A percentile compares a stretch with the other conserved stretches of the same genome.
Conservation (phyloP, 768 basidiomycete species). For the Myochromella boudieri region DNA sequence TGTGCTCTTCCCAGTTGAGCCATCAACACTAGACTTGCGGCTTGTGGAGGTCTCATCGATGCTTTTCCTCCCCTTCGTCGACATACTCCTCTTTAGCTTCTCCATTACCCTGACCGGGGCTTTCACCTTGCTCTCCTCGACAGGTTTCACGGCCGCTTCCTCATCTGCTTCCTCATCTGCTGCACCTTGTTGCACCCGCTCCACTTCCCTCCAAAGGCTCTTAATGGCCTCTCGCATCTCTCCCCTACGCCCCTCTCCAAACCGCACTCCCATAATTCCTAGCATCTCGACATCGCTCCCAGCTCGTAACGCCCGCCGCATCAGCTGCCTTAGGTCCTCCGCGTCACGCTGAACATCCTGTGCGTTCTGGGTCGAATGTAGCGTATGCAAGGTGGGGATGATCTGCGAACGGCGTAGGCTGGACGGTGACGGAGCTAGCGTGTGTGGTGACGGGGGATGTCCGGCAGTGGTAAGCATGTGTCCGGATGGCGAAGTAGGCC, state of each 20-base stretch:
- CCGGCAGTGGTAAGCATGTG: not conserved
- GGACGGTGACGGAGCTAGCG: conserved; percentile 5
- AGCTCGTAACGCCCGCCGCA: conserved; percentile 56
- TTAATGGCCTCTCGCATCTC: conserved; percentile 84
- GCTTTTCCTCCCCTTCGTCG: not conserved
- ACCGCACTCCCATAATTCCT: conserved; percentile 58
- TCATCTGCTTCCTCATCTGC: conserved; percentile 14
- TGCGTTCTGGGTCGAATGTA: conserved; percentile 39
- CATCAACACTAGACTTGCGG: conserved; percentile 8
- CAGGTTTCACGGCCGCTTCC: not conserved
- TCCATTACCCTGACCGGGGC: not conserved
- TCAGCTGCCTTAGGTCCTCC: conserved; percentile 54
- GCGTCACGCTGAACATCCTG: conserved; percentile 53
- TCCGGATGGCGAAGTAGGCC: not conserved
- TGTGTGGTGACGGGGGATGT: not conserved
- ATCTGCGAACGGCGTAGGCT: conserved; percentile 12
- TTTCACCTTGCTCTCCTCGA: not conserved
- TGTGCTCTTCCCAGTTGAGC: not conserved
- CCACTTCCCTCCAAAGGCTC: conserved; percentile 70
- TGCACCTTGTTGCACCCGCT: conserved; percentile 43
- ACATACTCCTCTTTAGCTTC: not conserved
- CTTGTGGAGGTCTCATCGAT: not conserved
- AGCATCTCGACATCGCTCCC: conserved; percentile 67
- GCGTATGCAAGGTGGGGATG: conserved; percentile 20
- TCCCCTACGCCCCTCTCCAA: too few species aligned